Evolutionary conservation across 2,329 filamentous ascomycete species (phyloP), one percentile per base, ranked within the genome.

Genomic region (Nemania abortiva): DNA sequence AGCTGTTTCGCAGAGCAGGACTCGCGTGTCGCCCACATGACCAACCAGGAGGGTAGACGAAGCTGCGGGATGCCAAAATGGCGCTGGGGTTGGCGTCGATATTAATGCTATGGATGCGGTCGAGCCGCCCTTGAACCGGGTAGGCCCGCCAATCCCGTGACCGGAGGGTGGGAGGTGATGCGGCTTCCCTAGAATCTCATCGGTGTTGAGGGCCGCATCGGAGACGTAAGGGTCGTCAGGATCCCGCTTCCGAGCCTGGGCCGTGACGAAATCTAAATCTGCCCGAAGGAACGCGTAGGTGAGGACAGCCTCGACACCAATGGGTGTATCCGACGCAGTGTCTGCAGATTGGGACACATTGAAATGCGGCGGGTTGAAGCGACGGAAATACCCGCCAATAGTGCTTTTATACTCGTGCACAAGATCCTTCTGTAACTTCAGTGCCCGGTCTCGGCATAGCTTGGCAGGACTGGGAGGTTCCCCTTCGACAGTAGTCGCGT

Each of bases 271-370:
- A 81, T 98, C 95, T 60, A 98, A 89, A 79, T 99, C 96, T 39
- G 95, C 94, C 74, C 94, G 92, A 57, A 99, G 86, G 76, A 99
- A 99, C 24, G 95, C 94, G 81, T 98, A 98, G 68, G 92, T 92
- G 62, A 99, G 85, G 42, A 97, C 89, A 0, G 92, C 89, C 77
- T 95, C 92, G 69, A 95, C 88, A 15, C 89, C 89, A 42, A 90
- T 85, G 15, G 86, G 79, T 15, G 77, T 75, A 37, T 80, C 77
- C 29, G 13, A 82, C 80, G 15, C 79, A 2, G 31, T 22, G 74
- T 78, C 71, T n/a, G 70, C 66, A 42, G 78, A 70, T 53, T 77
- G 75, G 27, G 79, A 74, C 6, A 85, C 72, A 63, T 82, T 80
- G 74, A 97, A 98, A 80, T 92, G 87, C 56, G 92, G 87, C 0